Evolutionary conservation across 2,329 filamentous ascomycete genomes (phyloP), one percentile per base, ranked within the genome.

Genomic region (Verticillium nubilum): DNA sequence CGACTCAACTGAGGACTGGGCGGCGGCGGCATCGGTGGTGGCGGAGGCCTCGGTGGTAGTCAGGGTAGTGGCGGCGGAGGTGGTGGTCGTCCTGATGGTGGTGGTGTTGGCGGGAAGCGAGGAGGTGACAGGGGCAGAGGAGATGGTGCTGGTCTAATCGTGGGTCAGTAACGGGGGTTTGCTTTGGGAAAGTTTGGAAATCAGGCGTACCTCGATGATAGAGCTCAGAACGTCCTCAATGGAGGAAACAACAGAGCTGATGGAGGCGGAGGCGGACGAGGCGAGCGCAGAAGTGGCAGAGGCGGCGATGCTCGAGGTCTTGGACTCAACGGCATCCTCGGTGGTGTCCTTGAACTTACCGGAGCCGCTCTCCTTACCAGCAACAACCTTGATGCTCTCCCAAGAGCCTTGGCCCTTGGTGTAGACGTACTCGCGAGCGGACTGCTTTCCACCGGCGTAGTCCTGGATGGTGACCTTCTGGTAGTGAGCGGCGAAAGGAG

Each of bases 301-400:
- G 23, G 75, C 73, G 23, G 75, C 73, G 70, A 77, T 74, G 61
- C 69, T 68, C 53, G 66, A 65, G 27, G 73, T 74, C 47, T 76
- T 74, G 25, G 72, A 61, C 56, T 57, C 42, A 17, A 52, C 23
- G 42, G 47, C 13, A 28, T 52, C 23, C 26, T 47, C 35, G 37
- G 28, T 28, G 42, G 56, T 29, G 27, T 53, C 52, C 42, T 50
- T 50, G 42, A 50, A 50, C 42, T 50, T 50, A 19, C 42, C 47
- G 56, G 50, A 33, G 27, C 17, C 35, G 56, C 33, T 47, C 54
- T 62, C 63, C 62, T 65, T 58, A 54, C 70, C 70, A 2, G 69
- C 70, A 3, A 63, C 58, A 60, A 73, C 63, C 17, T 64, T 58
- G 42, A 73, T 65, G 47, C 67, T 66, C 58, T 67, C 64, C 70